These are phyloP conservation scores for Smallanthus sonchifolius DNA, from an alignment of 129 eudicot species.

Conservation along the genomic window DNA sequence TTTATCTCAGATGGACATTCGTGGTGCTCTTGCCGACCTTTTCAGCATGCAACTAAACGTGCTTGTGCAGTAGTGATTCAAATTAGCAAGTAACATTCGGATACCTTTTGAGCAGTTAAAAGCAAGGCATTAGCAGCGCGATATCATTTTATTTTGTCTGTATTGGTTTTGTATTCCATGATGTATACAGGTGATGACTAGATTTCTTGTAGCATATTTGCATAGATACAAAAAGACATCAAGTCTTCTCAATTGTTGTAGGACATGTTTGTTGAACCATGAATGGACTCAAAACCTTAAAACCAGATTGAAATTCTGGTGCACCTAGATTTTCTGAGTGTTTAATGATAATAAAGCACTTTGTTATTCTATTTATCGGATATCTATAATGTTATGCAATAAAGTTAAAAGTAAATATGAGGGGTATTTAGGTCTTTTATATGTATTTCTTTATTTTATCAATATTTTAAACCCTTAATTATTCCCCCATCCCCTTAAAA, in stretches of 20 bases:
- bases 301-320: too few relatives aligned
- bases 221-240: constrained; percentile 12
- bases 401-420: too few relatives aligned
- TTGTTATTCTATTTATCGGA: too few relatives aligned
- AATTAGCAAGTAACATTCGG: not conserved
- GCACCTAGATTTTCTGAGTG: too few relatives aligned
- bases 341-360: too few relatives aligned
- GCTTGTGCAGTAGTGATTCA: constrained; percentile 39
- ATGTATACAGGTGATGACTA: not conserved
- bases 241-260: not conserved
- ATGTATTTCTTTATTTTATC: too few relatives aligned
- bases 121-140: constrained; percentile 1
- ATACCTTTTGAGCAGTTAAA: constrained; percentile 19
- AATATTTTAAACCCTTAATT: too few relatives aligned
- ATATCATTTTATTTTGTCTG: constrained; percentile 15
- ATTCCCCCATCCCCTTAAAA: too few relatives aligned
- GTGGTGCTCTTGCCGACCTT: constrained; percentile 82
- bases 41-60: constrained; percentile 62
- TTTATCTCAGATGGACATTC: constrained; percentile 70
- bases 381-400: too few relatives aligned
- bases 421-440: too few relatives aligned
- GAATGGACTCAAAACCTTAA: not conserved
- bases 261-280: constrained; percentile 9
- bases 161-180: constrained; percentile 17
- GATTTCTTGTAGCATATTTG: constrained; percentile 27